phyloP scores from a whole-genome alignment of 1,139 yeast genomes.

The Petasospora rhodanensis region DNA sequence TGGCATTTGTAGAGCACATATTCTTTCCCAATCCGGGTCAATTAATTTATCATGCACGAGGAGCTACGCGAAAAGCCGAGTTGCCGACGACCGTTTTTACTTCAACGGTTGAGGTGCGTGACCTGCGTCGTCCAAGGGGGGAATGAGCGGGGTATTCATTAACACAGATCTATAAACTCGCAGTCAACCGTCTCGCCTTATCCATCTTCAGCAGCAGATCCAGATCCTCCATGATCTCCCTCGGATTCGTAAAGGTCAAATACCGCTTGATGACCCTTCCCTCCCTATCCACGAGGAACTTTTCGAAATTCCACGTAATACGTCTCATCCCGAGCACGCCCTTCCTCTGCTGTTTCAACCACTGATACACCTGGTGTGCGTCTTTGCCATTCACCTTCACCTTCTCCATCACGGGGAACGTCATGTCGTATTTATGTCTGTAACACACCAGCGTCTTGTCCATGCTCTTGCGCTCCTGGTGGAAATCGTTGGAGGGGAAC shows the following conservation, averaged over 20 bases:
- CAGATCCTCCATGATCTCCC: slow-evolving; percentile 7
- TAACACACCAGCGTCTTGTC: slow-evolving; percentile 43
- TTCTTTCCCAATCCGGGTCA: too few relatives aligned
- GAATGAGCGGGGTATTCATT: too few relatives aligned
- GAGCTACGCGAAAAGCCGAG: too few relatives aligned
- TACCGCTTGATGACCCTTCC: slow-evolving; percentile 68
- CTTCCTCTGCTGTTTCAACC: slow-evolving; percentile 50
- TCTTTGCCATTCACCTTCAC: slow-evolving; percentile 78
- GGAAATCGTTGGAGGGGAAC: slow-evolving; percentile 87
- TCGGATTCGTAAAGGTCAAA: slow-evolving; percentile 26
- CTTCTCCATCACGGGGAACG: slow-evolving; percentile 59
- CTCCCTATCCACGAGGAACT: slow-evolving; percentile 64
- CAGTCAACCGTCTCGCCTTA: too few relatives aligned
- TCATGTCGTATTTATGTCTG: slow-evolving; percentile 39
- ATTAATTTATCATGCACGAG: too few relatives aligned
- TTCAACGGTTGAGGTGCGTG: too few relatives aligned
- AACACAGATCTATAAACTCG: too few relatives aligned
- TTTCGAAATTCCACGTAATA: slow-evolving; percentile 93
- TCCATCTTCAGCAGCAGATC: background rate
- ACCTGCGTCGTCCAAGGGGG: too few relatives aligned
- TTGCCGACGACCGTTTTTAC: too few relatives aligned
- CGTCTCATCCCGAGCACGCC: slow-evolving; percentile 76
- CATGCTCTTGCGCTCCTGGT: slow-evolving; percentile 75
- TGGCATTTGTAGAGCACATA: too few relatives aligned
- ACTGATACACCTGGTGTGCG: slow-evolving; percentile 69